Base-by-base conservation (phyloP, 768 basidiomycete genomes). In the Russula olivacea region DNA sequence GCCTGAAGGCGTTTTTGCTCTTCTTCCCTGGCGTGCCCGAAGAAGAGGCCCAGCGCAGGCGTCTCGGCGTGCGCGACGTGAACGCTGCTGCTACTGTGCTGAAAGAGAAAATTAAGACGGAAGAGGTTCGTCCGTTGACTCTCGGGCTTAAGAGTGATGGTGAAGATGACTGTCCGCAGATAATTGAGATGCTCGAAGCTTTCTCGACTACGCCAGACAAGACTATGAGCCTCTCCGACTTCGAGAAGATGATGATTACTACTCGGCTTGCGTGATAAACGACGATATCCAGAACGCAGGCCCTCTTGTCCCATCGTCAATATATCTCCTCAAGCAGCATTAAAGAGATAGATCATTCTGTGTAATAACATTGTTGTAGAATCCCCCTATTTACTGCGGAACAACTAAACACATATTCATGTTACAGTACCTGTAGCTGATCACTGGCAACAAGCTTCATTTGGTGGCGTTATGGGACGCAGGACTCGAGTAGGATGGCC, bases 181-280 rank as follows among this genome's bases (percentile, higher is more conserved):
- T 90, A 68, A 68, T 86, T 3, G 89, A 91, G 61, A 93, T 92
- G 90, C 76, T 93, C 1, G 80, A 82, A n/a, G 79, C 79, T 56
- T 93, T 90, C 70, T 89, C 91, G 1, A 83, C 81, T 0, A 80
- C 83, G 0, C 75, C 81, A 0, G 90, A 92, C 72, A 85, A 84
- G 70, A 81, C 87, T 3, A 80, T 93, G 77, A 74, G 73, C 60
- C 76, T 91, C 38, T 72, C 75, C 15, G 89, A 92, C 71, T 93
- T 93, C 68, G 82, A 84, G 66, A 75, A 76, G 23, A 90, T 93
- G 83, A 90, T 92, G 85, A 71, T 84, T 28, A 70, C 78, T 1
- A 81, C 87, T 8, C 82, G 78, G 69, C 72, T 89, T 45, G 80
- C 77, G 2, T 85, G 65, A 66, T 48, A 21, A 34, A 40, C 21